Evolutionary conservation across 345 rosid species (phyloP).

Genomic region (Pugionium cornutum): DNA sequence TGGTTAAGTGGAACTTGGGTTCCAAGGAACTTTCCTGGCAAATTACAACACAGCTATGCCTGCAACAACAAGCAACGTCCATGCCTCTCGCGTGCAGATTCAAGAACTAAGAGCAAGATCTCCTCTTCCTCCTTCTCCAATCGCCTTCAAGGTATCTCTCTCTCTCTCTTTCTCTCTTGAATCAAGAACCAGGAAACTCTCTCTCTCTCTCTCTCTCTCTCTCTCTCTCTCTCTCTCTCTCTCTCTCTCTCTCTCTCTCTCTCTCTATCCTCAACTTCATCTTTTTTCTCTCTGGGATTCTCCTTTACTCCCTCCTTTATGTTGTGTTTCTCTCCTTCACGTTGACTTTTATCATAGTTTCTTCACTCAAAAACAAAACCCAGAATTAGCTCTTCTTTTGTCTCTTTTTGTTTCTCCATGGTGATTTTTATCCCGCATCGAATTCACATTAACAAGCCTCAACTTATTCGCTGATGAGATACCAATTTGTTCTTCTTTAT

Average conservation of each 20-base stretch:
- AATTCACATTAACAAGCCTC: slow-evolving; percentile 3
- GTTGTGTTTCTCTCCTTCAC: not conserved
- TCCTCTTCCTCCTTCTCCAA: slow-evolving; percentile 37
- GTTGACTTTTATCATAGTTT: slow-evolving; percentile 17
- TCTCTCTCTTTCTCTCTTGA: not conserved
- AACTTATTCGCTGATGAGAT: not conserved
- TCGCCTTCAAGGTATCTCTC: slow-evolving; percentile 47
- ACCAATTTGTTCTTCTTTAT: not conserved
- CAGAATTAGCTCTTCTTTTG: slow-evolving; percentile 11
- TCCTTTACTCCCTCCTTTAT: slow-evolving; percentile 16
- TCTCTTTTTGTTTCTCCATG: not conserved
- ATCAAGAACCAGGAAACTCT: slow-evolving; percentile 19
- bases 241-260: not conserved
- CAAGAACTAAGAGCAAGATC: slow-evolving; percentile 39
- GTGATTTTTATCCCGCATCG: not conserved
- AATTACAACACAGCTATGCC: slow-evolving; percentile 32
- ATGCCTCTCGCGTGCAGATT: slow-evolving; percentile 38
- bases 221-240: slow-evolving; percentile 8
- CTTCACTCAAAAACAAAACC: not conserved
- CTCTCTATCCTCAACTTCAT: not conserved
- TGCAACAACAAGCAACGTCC: slow-evolving; percentile 33
- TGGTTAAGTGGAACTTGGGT: slow-evolving; percentile 34
- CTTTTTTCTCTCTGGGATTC: slow-evolving; percentile 8
- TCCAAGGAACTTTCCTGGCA: slow-evolving; percentile 18
- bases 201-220: slow-evolving; percentile 11